Base-by-base conservation (phyloP, 2,329 filamentous ascomycete species). In the Microdochium paspali region DNA sequence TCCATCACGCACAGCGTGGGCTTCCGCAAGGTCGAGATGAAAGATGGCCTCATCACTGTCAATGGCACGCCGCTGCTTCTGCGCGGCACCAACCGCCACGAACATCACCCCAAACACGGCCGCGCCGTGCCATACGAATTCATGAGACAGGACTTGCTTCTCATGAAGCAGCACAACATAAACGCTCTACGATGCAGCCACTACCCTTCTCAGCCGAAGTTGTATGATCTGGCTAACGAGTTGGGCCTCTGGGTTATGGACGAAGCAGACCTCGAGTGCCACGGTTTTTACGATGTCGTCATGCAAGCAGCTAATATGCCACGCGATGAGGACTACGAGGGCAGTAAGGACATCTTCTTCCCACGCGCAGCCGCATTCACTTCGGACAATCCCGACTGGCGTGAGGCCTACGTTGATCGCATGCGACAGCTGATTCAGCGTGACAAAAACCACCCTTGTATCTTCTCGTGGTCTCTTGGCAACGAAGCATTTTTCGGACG, bases 401-500 rank as follows among this genome's bases (percentile, higher is more conserved):
- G 67, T 47, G 71, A 71, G 1, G 80, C 82, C 0, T 88, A 88
- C 51, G 57, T 88, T 1, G 84, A 88, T 59, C 77, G 85, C 3
- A 79, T 81, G 48, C 64, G 70, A 26, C 79, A 84, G 47, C 64
- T 87, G 47, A 71, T 88, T 0, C 73, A 81, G 55, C 72, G 85
- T 15, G 83, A 87, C 61, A 85, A 85, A 63, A 83, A 87, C 49
- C 80, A 87, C 53, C 62, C 84, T 0, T 82, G 74, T n/a, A 71
- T 88, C 45, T 79, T 88, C 44, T 76, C 87, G 39, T 88, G 85
- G 85, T 84, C 79, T 44, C 68, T 88, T 0, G 85, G 84, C 0
- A 88, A 88, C 55, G 84, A 88, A 58, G 77, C 83, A 0, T 87
- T 85, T 58, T 87, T 85, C 55, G 84, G 84, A 1, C 66, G 69